These are phyloP conservation scores for Polygonum maritimum DNA, from an alignment of 148 eudicot species.

Conservation along the genomic window DNA sequence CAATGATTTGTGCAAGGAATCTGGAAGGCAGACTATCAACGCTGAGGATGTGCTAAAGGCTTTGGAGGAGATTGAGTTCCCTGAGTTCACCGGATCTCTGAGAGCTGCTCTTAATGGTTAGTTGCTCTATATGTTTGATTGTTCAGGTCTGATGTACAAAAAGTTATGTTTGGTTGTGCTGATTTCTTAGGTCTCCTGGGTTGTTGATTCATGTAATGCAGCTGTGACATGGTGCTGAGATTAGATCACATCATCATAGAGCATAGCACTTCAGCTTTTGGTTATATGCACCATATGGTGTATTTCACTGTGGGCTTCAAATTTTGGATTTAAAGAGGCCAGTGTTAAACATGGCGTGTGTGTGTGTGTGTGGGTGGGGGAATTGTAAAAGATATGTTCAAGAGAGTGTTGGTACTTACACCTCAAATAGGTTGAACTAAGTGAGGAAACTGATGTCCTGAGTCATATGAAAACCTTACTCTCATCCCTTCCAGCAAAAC, in stretches of 20 bases:
- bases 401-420: not conserved
- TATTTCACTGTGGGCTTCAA: not conserved
- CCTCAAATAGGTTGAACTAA: not conserved
- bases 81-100: constrained; percentile 67
- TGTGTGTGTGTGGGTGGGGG: no score
- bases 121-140: constrained; percentile 7
- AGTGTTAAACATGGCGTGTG: not conserved
- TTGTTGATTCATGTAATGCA: not conserved
- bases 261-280: not conserved
- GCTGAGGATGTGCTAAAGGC: constrained; percentile 88
- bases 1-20: constrained; percentile 74
- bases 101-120: constrained; percentile 61
- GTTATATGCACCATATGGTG: not conserved
- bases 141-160: not conserved
- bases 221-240: not conserved
- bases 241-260: not conserved
- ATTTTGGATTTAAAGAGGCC: not conserved
- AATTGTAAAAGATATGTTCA: not conserved
- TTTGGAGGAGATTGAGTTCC: constrained; percentile 79
- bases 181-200: no score
- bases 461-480: not conserved
- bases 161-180: not conserved
- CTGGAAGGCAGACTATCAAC: constrained; percentile 72
- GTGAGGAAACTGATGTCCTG: not conserved
- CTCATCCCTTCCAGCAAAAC: no score